phyloP scores from a whole-genome alignment of 2,329 filamentous ascomycete species.

The Drechslerella stenobrocha region DNA sequence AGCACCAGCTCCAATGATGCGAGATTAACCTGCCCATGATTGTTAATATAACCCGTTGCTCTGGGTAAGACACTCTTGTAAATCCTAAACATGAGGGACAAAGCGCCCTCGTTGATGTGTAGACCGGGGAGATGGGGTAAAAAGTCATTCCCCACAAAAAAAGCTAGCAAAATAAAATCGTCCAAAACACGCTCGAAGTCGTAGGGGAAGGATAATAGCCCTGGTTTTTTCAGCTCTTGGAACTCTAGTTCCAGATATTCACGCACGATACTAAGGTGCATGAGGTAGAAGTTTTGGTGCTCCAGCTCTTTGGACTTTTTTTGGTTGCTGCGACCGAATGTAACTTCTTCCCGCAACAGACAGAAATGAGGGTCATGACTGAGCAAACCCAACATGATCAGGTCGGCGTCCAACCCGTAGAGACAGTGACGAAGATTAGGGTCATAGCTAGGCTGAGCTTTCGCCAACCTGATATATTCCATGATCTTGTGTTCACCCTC shows the following conservation, averaged over 20 bases:
- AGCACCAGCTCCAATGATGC: constrained; percentile 75
- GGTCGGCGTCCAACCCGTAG: constrained; percentile 93
- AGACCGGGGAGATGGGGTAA: constrained; percentile 92
- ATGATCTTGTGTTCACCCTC: constrained; percentile 99
- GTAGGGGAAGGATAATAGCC: constrained; percentile 73
- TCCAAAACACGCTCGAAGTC: constrained; percentile 97
- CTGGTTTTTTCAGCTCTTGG: constrained; percentile 79
- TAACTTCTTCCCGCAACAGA: constrained; percentile 93
- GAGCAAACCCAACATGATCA: constrained; percentile 96
- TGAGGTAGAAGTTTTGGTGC: constrained; percentile 96
- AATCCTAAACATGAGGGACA: constrained; percentile 95
- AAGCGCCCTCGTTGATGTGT: constrained; percentile 96
- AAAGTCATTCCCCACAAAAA: constrained; percentile 99
- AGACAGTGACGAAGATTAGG: constrained; percentile 93
- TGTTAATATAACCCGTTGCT: constrained; percentile 93
- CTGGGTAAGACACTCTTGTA: constrained; percentile 89
- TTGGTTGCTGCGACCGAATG: constrained; percentile 85
- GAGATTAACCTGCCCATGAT: constrained; percentile 88
- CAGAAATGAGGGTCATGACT: constrained; percentile 99
- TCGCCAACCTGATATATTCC: constrained; percentile 98
- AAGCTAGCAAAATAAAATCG: constrained; percentile 99
- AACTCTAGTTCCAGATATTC: constrained; percentile 98
- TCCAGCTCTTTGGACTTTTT: constrained; percentile 93
- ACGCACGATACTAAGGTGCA: constrained; percentile 95
- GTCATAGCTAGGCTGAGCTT: constrained; percentile 90